Conservation (phyloP, 345 rosid genomes). For the Dipteronia sinensis region DNA sequence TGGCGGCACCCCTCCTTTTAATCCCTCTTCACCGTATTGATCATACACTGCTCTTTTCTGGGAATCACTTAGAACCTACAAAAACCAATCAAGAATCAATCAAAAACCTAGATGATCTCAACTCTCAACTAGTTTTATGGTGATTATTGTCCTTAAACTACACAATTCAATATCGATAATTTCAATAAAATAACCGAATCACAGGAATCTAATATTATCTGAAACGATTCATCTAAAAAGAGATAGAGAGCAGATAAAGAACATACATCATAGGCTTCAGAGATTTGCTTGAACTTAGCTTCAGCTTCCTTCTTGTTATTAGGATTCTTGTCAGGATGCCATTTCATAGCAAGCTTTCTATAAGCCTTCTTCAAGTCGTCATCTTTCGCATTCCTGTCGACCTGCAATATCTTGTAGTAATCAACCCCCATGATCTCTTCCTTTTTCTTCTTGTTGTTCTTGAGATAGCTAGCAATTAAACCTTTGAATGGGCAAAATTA, state of each 20-base stretch:
- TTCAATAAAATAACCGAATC: background rate
- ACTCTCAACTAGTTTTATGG: too few species aligned
- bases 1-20: slow-evolving; percentile 77
- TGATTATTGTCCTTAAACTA: too few species aligned
- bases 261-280: slow-evolving; percentile 69
- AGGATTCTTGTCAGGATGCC: slow-evolving; percentile 58
- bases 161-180: too few species aligned
- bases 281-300: slow-evolving; percentile 70
- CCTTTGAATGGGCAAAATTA: too few species aligned
- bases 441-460: slow-evolving; percentile 27
- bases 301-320: slow-evolving; percentile 66
- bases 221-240: background rate
- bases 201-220: background rate
- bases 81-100: too few species aligned
- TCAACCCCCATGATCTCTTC: slow-evolving; percentile 52
- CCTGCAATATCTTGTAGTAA: slow-evolving; percentile 60
- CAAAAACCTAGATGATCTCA: too few species aligned
- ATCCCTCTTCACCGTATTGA: slow-evolving; percentile 79
- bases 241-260: too few species aligned
- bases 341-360: slow-evolving; percentile 56
- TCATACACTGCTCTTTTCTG: slow-evolving; percentile 74
- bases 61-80: slow-evolving; percentile 78
- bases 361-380: slow-evolving; percentile 72
- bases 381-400: slow-evolving; percentile 53
- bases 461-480: too few species aligned